Base-by-base conservation (phyloP, 1,284 basidiomycete species). In the Meripilus lineatus region DNA sequence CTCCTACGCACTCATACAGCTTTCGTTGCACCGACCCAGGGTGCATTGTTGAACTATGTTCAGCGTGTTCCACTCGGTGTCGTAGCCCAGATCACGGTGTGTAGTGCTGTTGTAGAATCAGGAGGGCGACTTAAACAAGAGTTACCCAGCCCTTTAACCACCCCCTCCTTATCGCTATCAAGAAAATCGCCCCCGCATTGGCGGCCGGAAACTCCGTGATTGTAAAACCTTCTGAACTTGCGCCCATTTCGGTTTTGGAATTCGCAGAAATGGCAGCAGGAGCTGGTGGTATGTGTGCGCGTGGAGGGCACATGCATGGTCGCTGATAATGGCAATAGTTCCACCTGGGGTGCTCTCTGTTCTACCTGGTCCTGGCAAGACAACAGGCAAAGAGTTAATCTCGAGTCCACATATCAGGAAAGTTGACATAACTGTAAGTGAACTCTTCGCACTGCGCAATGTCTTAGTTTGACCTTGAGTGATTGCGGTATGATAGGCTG, bases 161-260 rank as follows among this genome's bases (percentile, higher is more conserved):
- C 54, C 89, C 89, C 2, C 66, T 91, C 13, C 59, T 91, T 22
- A 92, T 92, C 49, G 86, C 87, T 2, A 59, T 91, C 40, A 92
- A 92, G 70, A 92, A 92, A 64, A 81, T 92, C 47, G 86, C 84
- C 0, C 86, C 88, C 4, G 89, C 89, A 1, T 67, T 92, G 13
- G 89, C 89, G 23, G 86, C 89, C 2, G 89, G 89, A 3, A 92
- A 92, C 57, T 82, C 81, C 41, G 77, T 89, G 38, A 72, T 92
- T 40, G 81, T 92, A 22, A 92, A 92, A 55, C 89, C 89, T 2
- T 50, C 44, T 32, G 51, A 89, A 78, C 67, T 86, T 25, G 86
- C 89, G 13, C 89, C 89, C 2, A 72, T 90, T 28, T 81, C 84
- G 2, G 79, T 90, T 11, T 70, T 91, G 2, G 79, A 88, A 58